Evolutionary conservation across 2,329 filamentous ascomycete species (phyloP), one percentile per base, ranked within the genome.

Genomic region (Orbilia javanica): DNA sequence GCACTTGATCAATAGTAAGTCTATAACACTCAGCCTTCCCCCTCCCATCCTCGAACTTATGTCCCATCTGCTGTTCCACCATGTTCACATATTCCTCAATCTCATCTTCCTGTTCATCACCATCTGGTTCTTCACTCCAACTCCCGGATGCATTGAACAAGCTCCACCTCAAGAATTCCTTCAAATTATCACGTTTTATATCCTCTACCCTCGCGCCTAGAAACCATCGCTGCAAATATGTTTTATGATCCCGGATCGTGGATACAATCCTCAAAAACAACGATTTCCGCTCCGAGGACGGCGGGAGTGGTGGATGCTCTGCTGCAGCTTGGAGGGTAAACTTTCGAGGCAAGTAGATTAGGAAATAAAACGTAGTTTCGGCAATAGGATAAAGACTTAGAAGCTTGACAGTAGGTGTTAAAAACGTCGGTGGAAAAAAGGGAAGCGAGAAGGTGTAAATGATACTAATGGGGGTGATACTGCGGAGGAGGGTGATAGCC

Each of bases 131-230:
- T 50, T 69, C 64, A 4, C 84, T 82, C 27, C 84, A 83, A 57
- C 83, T 82, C 3, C 86, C 84, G 8, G 84, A 85, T 8, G 84
- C 84, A 79, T 87, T 88, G 57, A 88, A 85, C 65, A 90, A 88
- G 0, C 87, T 88, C 89, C 89, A 91, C n/a, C 86, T 83, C 20
- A 89, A 85, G 81, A 89, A 90, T 68, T 89, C 87, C 82, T 88
- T 88, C 63, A 90, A 80, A 81, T 90, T 90, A 34, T 90, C 88
- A 13, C 86, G 84, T 68, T 86, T 86, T 53, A 91, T 88, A 29
- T 89, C 88, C 29, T 85, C 83, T 1, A 84, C 57, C 15, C 86
- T 83, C 6, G 88, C 88, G 29, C 87, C 87, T 25, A 87, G 83
- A 81, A 90, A 90, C 89, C 89, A 91, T 79, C 85, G 86, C 63